Percentiles rank a stretch among this genome's conserved stretches.
Conservation (phyloP, 2,329 filamentous ascomycete genomes). For the Pseudopithomyces maydicus region DNA sequence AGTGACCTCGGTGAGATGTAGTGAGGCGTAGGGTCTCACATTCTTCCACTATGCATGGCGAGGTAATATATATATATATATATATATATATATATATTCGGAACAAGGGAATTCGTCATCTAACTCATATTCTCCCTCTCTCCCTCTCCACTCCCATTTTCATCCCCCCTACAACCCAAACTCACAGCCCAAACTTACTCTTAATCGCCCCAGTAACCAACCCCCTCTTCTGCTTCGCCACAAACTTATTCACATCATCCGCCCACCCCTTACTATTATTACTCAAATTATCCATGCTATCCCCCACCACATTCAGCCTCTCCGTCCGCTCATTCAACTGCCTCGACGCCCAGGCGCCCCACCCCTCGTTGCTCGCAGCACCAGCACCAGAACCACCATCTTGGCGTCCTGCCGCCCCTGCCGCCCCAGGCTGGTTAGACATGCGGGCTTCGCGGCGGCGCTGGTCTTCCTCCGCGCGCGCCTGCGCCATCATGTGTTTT, state of each 20-base stretch:
- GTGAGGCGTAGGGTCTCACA: no score
- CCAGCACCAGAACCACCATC: no score
- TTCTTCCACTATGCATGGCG: no score
- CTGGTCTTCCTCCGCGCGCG: constrained; percentile 73
- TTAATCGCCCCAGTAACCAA: constrained; percentile 68
- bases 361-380: constrained; percentile 54
- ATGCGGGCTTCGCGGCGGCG: constrained; percentile 43
- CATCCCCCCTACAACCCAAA: background rate
- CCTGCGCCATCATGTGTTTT: constrained; percentile 83
- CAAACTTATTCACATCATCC: constrained; percentile 85
- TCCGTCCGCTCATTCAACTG: constrained; percentile 92
- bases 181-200: constrained; percentile 40
- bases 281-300: constrained; percentile 82
- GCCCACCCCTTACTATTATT: constrained; percentile 83
- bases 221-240: constrained; percentile 85
- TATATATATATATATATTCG: no score
- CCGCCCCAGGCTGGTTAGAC: constrained; percentile 39
- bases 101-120: no score
- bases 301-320: constrained; percentile 79
- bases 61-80: no score
- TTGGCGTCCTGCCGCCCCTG: no score
- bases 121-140: no score
- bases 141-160: background rate
- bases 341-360: constrained; percentile 79
- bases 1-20: no score